These are phyloP conservation scores for Trichosporon ovoides DNA, from an alignment of 1,284 basidiomycete species.

Conservation along the genomic window DNA sequence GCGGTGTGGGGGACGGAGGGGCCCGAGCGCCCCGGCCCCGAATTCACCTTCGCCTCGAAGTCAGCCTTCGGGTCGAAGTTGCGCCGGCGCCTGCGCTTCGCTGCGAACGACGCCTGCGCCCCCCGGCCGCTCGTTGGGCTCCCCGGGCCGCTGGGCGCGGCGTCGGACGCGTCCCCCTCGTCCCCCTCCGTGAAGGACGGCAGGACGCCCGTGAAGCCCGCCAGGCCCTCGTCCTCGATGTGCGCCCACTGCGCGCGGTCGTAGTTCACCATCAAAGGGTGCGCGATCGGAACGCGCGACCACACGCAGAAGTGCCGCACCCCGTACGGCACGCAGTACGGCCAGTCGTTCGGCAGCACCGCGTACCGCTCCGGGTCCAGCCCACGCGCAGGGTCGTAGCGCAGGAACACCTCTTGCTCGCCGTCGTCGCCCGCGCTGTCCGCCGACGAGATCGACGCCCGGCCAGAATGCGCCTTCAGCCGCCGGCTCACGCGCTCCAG, in stretches of 20 bases:
- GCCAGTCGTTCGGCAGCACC: constrained; percentile 47
- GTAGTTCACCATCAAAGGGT: constrained; percentile 38
- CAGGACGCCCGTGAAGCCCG: constrained; percentile 43
- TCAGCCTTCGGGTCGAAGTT: not conserved
- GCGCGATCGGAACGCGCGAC: constrained; percentile 46
- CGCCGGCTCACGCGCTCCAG: constrained; percentile 4
- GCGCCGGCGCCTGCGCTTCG: too few relatives aligned
- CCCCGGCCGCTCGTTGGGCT: too few relatives aligned
- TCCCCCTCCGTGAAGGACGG: constrained; percentile 10
- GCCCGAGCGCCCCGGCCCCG: not conserved
- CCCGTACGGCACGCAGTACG: constrained; percentile 44
- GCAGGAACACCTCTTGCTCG: constrained; percentile 28
- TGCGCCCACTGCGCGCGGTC: constrained; percentile 34
- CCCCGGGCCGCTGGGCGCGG: too few relatives aligned
- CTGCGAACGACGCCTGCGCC: too few relatives aligned
- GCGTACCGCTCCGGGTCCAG: constrained; percentile 39
- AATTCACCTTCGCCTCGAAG: not conserved
- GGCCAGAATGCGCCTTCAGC: not conserved
- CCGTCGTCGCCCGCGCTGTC: constrained; percentile 23
- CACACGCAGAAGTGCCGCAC: constrained; percentile 45
- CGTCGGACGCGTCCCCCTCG: not conserved
- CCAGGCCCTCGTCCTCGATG: constrained; percentile 39
- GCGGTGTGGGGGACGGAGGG: constrained; percentile 8
- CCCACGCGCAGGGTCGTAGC: constrained; percentile 24
- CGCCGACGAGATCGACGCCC: too few relatives aligned